These are phyloP conservation scores for Cladorrhinum sp. DNA, from an alignment of 2,329 filamentous ascomycete species.

Conservation along the genomic window DNA sequence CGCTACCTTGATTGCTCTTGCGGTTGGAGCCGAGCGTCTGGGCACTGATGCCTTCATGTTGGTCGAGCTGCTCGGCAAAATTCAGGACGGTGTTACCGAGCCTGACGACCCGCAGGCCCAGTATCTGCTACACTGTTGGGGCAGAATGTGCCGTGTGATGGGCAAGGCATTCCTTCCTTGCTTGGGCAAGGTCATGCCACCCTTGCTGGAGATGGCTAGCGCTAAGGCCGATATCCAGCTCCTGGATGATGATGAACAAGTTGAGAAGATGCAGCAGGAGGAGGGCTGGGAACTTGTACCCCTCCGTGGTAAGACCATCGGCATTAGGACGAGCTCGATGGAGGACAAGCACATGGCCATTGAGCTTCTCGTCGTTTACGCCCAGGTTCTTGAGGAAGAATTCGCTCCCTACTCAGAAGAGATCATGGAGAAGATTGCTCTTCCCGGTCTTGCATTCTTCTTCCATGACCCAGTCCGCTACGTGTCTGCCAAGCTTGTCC, in stretches of 20 bases:
- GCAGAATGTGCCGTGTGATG: conserved; percentile 94
- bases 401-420: conserved; percentile 90
- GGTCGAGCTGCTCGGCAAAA: conserved; percentile 81
- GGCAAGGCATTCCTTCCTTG: conserved; percentile 89
- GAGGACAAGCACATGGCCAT: conserved; percentile 99
- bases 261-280: conserved; percentile 87
- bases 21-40: conserved; percentile 90
- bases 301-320: conserved; percentile 95
- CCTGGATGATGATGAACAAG: conserved; percentile 90
- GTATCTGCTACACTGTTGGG: conserved; percentile 98
- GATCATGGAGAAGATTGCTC: conserved; percentile 93
- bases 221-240: conserved; percentile 97
- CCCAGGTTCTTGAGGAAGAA: conserved; percentile 86
- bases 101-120: conserved; percentile 93
- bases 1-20: conserved; percentile 90
- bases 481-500: conserved; percentile 90
- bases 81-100: conserved; percentile 84
- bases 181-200: conserved; percentile 89
- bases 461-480: conserved; percentile 98
- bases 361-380: conserved; percentile 94
- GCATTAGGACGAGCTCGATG: conserved; percentile 93
- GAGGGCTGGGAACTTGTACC: conserved; percentile 98
- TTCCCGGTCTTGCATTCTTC: conserved; percentile 94
- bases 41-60: conserved; percentile 82
- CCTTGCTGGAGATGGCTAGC: conserved; percentile 82